Base-by-base conservation (phyloP, 192 early-diverging fungal species). In the Allomyces macrogynus region DNA sequence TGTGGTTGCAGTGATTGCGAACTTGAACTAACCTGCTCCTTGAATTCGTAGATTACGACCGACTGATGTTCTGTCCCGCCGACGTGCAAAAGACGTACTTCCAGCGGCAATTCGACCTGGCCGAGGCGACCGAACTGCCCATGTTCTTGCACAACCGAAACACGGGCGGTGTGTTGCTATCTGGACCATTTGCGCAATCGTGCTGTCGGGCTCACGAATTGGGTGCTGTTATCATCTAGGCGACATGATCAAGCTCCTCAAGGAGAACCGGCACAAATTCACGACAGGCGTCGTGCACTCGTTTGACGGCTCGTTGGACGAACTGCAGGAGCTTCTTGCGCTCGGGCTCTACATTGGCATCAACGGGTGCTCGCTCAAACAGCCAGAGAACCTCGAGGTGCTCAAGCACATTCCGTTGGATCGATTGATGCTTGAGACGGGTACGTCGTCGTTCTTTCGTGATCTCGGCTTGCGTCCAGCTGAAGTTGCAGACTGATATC, bases 321-420 rank as follows among this genome's bases (percentile, higher is more conserved):
- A 90, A 65, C 75, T 83, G 71, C 70, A 82, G 62, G 64, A 77
- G 43, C 71, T 79, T 25, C 67, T 89, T 32, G 73, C 63, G 43
- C 72, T 92, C 49, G 90, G 79, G 3, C 74, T 95, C 23, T 88
- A 84, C 71, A 88, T 98, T 72, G 93, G 95, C n/a, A 80, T 98
- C 70, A 98, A 94, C 68, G 95, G 95, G 0, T 98, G 95, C 72
- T 92, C 89, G 14, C 69, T 94, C 23, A 94, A 94, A 72, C 91
- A 90, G 2, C 75, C 83, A 54, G 90, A 90, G 43, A 94, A 92
- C 68, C 62, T 97, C 12, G 77, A 83, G 3, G 86, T 87, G 0
- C 82, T 84, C 3, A 77, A 72, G 49, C 66, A 69, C 26, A 83
- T 96, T 43, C 93, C 95, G 11, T 44, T 82, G 61, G 87, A 95